These are phyloP conservation scores for Cubamyces sp. DNA, from an alignment of 768 basidiomycete genomes.

Conservation along the genomic window DNA sequence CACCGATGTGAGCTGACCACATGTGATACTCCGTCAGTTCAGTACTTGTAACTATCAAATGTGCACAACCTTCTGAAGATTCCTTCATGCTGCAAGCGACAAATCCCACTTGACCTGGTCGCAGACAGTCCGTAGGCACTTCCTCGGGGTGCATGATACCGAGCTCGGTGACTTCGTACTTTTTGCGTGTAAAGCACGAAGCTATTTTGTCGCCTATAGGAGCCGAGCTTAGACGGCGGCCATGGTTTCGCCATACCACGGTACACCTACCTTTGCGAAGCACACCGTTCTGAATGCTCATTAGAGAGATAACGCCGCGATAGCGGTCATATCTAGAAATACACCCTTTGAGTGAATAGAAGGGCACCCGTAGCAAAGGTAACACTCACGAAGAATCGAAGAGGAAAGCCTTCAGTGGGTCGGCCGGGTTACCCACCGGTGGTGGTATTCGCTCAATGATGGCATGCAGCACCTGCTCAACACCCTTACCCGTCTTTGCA, in stretches of 20 bases:
- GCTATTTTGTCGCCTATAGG: slow-evolving; percentile 83
- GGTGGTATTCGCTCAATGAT: slow-evolving; percentile 87
- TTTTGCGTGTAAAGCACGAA: slow-evolving; percentile 82
- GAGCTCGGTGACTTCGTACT: slow-evolving; percentile 86
- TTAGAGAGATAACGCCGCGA: slow-evolving; percentile 91
- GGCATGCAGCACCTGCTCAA: slow-evolving; percentile 74
- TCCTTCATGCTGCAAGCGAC: slow-evolving; percentile 98
- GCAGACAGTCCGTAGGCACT: slow-evolving; percentile 65
- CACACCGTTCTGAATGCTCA: slow-evolving; percentile 79
- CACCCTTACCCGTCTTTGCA: slow-evolving; percentile 90
- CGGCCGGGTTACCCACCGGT: slow-evolving; percentile 56
- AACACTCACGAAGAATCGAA: slow-evolving; percentile 87
- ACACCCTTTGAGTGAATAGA: slow-evolving; percentile 14
- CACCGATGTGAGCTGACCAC: slow-evolving; percentile 83
- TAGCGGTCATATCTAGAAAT: slow-evolving; percentile 85
- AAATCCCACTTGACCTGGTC: slow-evolving; percentile 85
- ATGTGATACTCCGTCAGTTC: background rate
- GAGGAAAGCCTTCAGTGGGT: slow-evolving; percentile 79
- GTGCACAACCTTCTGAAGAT: slow-evolving; percentile 76
- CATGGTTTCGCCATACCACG: background rate
- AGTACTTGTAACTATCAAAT: background rate
- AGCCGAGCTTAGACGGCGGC: background rate
- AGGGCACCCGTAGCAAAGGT: background rate
- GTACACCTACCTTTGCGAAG: slow-evolving; percentile 71
- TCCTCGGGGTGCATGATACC: slow-evolving; percentile 93